Evolutionary conservation across 345 rosid genomes (phyloP).

Genomic region (Salix arbutifolia): DNA sequence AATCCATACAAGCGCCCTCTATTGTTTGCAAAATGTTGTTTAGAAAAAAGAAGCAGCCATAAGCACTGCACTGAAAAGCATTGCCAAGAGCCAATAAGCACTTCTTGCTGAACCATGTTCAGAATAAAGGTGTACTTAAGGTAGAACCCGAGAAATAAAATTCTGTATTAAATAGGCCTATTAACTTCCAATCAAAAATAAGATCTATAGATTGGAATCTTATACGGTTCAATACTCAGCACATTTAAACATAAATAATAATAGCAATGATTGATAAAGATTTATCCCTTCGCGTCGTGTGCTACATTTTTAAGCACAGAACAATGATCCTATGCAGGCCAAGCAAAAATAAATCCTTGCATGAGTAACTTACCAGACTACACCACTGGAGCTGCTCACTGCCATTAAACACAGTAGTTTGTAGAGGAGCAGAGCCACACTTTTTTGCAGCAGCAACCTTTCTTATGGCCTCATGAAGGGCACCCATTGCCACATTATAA

Average conservation of each 20-base stretch:
- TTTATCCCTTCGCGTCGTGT: neutral
- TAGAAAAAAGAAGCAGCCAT: neutral
- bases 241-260: neutral
- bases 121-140: neutral
- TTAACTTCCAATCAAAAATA: neutral
- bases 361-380: conserved; percentile 47
- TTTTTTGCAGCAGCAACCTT: conserved; percentile 40
- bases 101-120: neutral
- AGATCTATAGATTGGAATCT: neutral
- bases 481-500: conserved; percentile 42
- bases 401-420: conserved; percentile 29
- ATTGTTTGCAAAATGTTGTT: neutral
- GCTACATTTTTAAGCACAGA: neutral
- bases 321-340: neutral
- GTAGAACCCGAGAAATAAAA: neutral
- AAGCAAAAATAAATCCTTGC: neutral
- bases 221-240: neutral
- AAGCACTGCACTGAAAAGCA: neutral
- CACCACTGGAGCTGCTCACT: conserved; percentile 34
- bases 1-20: neutral
- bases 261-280: too few relatives aligned
- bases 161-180: neutral
- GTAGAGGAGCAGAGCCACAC: conserved; percentile 34
- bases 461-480: conserved; percentile 56
- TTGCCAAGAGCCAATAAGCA: neutral